Conservation (phyloP, 2,329 filamentous ascomycete species). For the Sclerotiophoma versabilis region DNA sequence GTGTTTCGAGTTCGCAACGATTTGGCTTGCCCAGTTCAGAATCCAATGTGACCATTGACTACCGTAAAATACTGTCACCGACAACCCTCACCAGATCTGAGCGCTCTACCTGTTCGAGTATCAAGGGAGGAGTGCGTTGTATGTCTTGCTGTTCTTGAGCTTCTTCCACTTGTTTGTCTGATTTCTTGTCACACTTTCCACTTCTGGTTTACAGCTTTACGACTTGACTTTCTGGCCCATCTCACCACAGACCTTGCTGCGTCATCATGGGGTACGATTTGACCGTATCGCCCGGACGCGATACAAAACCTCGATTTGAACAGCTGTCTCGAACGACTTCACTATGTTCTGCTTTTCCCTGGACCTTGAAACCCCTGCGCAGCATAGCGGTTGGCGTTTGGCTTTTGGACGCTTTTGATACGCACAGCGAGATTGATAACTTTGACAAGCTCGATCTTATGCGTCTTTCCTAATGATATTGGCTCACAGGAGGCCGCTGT, state of each 20-base stretch:
- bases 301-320: neutral
- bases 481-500: no score
- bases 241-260: neutral
- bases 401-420: neutral
- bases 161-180: neutral
- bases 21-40: conserved; percentile 17
- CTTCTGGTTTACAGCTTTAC: neutral
- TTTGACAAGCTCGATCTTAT: no score
- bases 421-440: neutral
- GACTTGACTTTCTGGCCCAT: neutral
- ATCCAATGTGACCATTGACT: conserved; percentile 16
- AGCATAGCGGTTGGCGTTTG: neutral
- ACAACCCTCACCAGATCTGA: conserved; percentile 1
- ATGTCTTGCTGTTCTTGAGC: neutral
- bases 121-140: conserved; percentile 5
- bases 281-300: neutral
- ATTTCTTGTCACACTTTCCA: neutral
- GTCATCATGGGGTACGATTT: no score
- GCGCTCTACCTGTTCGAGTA: neutral
- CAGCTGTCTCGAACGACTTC: neutral
- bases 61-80: conserved; percentile 8
- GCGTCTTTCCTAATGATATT: no score
- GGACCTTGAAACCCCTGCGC: neutral
- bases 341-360: neutral
- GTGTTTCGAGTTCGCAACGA: conserved; percentile 19